phyloP scores from a whole-genome alignment of 805 yeast genomes.

The Monosporozyma solicola region DNA sequence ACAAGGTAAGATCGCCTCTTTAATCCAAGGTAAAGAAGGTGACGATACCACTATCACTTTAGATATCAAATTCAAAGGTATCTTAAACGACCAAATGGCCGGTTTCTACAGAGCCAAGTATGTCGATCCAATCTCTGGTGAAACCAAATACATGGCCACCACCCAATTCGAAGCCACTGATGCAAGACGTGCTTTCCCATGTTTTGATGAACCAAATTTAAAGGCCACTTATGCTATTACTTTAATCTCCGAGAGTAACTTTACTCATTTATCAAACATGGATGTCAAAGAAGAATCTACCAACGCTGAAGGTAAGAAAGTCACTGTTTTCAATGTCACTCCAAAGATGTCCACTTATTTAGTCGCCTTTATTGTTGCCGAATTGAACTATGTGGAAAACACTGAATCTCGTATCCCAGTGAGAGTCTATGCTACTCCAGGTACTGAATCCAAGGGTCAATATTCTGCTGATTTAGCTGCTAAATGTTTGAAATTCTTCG shows the following conservation, averaged over 20 bases:
- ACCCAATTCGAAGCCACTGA: constrained; percentile 61
- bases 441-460: constrained; percentile 49
- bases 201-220: constrained; percentile 62
- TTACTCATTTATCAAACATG: constrained; percentile 62
- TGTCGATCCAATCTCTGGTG: constrained; percentile 34
- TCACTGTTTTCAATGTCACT: constrained; percentile 51
- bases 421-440: constrained; percentile 52
- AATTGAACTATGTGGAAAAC: constrained; percentile 51
- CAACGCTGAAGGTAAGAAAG: constrained; percentile 30
- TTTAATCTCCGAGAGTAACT: constrained; percentile 41
- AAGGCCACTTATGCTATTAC: constrained; percentile 58
- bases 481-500: constrained; percentile 56
- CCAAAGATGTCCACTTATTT: constrained; percentile 67
- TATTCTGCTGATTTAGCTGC: constrained; percentile 60
- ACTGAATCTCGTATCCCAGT: constrained; percentile 39
- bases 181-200: constrained; percentile 71
- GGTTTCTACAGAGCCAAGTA: constrained; percentile 66
- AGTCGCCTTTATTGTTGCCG: constrained; percentile 67
- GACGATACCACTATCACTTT: constrained; percentile 34
- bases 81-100: constrained; percentile 57
- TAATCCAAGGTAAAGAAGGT: constrained; percentile 13
- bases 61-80: constrained; percentile 48
- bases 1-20: constrained; percentile 24
- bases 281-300: constrained; percentile 37
- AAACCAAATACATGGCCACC: constrained; percentile 22